These are phyloP conservation scores for Aspergillus panamensis DNA, from an alignment of 495 filamentous ascomycete genomes.

Conservation along the genomic window DNA sequence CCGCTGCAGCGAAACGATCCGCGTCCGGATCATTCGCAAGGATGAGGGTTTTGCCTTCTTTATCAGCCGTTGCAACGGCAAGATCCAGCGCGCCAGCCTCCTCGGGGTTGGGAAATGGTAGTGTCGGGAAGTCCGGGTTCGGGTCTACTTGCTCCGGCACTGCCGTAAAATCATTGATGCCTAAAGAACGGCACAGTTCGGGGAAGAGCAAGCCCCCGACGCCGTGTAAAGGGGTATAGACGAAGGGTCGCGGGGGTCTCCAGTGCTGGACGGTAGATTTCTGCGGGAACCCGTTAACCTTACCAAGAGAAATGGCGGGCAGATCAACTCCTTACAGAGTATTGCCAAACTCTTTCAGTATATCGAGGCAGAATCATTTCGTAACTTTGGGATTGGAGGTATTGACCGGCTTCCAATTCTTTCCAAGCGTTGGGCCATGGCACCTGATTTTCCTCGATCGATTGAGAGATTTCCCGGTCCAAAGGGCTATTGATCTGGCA, in stretches of 20 bases:
- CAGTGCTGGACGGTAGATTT: conserved; percentile 35
- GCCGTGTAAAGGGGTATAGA: conserved; percentile 71
- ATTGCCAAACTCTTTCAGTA: conserved; percentile 37
- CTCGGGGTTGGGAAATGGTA: conserved; percentile 70
- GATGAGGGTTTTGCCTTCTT: conserved; percentile 47
- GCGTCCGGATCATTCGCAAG: conserved; percentile 71
- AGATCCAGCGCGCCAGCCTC: conserved; percentile 67
- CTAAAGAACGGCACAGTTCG: conserved; percentile 42
- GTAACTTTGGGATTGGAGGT: conserved; percentile 42
- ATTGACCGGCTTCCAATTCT: conserved; percentile 37
- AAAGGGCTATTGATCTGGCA: conserved; percentile 68
- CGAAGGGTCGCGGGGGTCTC: conserved; percentile 41
- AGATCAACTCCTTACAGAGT: conserved; percentile 28
- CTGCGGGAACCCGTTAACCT: conserved; percentile 23
- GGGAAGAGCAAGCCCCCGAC: conserved; percentile 54
- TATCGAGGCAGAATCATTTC: conserved; percentile 43
- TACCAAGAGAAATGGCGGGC: not conserved
- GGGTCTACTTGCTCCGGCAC: conserved; percentile 53
- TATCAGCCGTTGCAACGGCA: conserved; percentile 54
- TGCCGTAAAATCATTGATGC: conserved; percentile 40
- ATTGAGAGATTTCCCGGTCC: conserved; percentile 57
- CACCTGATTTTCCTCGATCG: conserved; percentile 55
- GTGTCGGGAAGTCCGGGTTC: conserved; percentile 67
- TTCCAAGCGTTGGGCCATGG: conserved; percentile 54
- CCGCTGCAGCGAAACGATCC: conserved; percentile 65